These are phyloP conservation scores for Fusarium sp. DNA, from an alignment of 2,329 filamentous ascomycete genomes.

Conservation along the genomic window DNA sequence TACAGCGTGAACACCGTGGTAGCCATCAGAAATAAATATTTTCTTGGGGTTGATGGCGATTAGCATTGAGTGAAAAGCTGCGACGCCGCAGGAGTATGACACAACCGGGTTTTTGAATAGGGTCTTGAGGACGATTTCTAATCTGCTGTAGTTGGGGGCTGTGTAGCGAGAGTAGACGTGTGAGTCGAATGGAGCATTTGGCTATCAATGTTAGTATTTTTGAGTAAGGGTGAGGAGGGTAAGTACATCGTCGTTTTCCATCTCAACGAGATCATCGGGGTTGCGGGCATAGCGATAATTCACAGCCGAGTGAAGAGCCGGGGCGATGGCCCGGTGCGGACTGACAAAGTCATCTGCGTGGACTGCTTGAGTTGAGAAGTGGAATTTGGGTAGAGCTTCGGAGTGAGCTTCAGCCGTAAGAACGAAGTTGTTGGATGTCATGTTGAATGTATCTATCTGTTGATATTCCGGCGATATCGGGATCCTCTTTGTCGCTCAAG, in stretches of 20 bases:
- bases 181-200: constrained; percentile 61
- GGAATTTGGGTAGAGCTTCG: neutral
- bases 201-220: constrained; percentile 44
- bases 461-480: neutral
- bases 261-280: neutral
- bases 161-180: constrained; percentile 86
- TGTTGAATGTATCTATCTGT: neutral
- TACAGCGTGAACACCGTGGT: constrained; percentile 93
- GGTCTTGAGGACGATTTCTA: constrained; percentile 83
- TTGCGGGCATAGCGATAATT: neutral
- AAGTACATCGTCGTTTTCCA: neutral
- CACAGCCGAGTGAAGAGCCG: neutral
- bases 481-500: no score
- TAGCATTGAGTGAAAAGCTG: constrained; percentile 86
- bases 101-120: constrained; percentile 75
- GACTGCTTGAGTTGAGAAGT: neutral
- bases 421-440: neutral
- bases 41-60: constrained; percentile 82
- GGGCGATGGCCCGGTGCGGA: neutral
- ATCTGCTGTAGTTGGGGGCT: constrained; percentile 80
- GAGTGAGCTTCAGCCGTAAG: neutral
- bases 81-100: constrained; percentile 84
- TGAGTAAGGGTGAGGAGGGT: no score
- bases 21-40: constrained; percentile 83
- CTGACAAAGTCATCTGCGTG: neutral